phyloP scores from a whole-genome alignment of 2,329 filamentous ascomycete genomes.

The Dactylellina drechsleri region DNA sequence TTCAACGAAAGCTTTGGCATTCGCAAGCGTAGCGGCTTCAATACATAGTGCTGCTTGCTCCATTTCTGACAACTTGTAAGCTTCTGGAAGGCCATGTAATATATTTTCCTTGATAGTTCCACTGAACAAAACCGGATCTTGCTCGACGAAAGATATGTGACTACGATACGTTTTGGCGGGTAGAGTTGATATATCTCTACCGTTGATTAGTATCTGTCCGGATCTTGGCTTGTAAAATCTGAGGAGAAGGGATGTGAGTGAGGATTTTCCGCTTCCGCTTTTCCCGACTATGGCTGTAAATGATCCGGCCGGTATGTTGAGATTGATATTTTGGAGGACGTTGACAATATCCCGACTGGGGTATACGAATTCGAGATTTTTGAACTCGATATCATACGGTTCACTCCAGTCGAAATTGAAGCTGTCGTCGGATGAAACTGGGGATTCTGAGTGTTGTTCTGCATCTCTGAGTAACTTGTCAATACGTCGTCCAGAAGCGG shows the following conservation, averaged over 20 bases:
- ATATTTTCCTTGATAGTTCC: constrained; percentile 69
- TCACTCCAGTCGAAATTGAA: constrained; percentile 25
- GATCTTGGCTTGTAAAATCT: constrained; percentile 69
- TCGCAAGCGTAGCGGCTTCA: constrained; percentile 57
- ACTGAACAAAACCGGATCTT: constrained; percentile 76
- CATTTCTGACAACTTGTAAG: constrained; percentile 62
- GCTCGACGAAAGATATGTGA: constrained; percentile 72
- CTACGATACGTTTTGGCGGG: constrained; percentile 66
- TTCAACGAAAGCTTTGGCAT: constrained; percentile 57
- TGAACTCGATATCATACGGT: constrained; percentile 61
- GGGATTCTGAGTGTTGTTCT: constrained; percentile 39
- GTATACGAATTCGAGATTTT: constrained; percentile 62
- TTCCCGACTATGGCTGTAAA: constrained; percentile 70
- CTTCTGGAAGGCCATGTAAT: constrained; percentile 66
- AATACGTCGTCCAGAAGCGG: constrained; percentile 63
- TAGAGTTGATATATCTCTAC: constrained; percentile 64
- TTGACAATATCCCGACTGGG: constrained; percentile 61
- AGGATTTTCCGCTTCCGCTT: constrained; percentile 70
- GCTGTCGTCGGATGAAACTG: not conserved
- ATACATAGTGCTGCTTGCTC: constrained; percentile 25
- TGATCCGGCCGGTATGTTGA: constrained; percentile 63
- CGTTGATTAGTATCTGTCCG: constrained; percentile 66
- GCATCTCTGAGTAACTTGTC: constrained; percentile 41
- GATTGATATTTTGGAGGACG: constrained; percentile 63
- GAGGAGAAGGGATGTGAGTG: constrained; percentile 67